These are phyloP conservation scores for Dioscorea zingiberensis DNA, from an alignment of 106 monocot genomes.

Conservation along the genomic window DNA sequence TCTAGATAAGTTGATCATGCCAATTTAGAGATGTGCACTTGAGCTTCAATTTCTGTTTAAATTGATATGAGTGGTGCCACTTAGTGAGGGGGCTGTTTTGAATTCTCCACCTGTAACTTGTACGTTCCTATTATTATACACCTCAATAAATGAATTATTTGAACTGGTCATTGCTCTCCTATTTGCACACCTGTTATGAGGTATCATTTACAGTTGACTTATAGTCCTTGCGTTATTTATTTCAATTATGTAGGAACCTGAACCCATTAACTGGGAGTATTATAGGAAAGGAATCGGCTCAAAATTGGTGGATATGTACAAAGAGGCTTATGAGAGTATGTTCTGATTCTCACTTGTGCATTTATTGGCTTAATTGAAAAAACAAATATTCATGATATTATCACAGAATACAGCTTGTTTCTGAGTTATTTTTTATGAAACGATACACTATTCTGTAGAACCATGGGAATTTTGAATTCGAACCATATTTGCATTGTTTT, in stretches of 20 bases:
- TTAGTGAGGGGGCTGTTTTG: not conserved
- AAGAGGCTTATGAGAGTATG: constrained; percentile 77
- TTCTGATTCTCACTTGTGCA: not conserved
- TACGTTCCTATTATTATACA: too few species aligned
- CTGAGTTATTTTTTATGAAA: too few species aligned
- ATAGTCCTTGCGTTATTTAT: not conserved
- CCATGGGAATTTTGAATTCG: not conserved
- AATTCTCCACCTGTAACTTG: not conserved
- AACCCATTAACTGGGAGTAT: constrained; percentile 71
- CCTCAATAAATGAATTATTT: not conserved
- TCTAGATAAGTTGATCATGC: too few species aligned
- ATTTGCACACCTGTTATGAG: not conserved
- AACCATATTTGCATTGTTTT: not conserved
- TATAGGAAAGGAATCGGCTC: constrained; percentile 69
- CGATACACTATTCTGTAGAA: too few species aligned
- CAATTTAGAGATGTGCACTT: too few species aligned
- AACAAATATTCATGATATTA: too few species aligned
- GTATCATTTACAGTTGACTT: not conserved
- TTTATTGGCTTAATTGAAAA: not conserved
- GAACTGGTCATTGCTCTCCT: too few species aligned
- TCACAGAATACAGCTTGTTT: too few species aligned
- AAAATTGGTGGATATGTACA: constrained; percentile 63
- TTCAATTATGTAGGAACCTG: constrained; percentile 33
- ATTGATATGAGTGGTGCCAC: not conserved
- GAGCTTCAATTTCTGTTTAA: not conserved